phyloP scores from a whole-genome alignment of 495 filamentous ascomycete genomes.

The Filosporella fistucella region DNA sequence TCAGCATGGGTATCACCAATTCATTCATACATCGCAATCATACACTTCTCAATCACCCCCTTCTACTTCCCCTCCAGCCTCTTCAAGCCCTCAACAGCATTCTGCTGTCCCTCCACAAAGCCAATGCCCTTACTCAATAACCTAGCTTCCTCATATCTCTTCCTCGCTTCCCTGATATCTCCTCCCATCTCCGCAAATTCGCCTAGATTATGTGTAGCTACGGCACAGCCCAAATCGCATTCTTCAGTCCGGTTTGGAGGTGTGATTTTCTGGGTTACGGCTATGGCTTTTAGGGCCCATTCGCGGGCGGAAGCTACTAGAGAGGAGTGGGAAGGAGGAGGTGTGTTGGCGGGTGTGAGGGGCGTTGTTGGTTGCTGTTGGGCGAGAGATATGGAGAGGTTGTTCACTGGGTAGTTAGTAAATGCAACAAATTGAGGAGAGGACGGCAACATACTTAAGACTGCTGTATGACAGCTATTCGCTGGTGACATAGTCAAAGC shows the following conservation, averaged over 20 bases:
- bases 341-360: conserved; percentile 27
- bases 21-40: no score
- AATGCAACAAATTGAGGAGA: neutral
- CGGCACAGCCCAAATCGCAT: conserved; percentile 82
- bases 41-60: conserved; percentile 3
- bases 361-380: conserved; percentile 43
- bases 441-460: conserved; percentile 51
- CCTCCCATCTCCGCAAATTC: conserved; percentile 73
- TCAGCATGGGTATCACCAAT: no score
- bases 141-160: conserved; percentile 58
- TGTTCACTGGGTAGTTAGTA: conserved; percentile 52
- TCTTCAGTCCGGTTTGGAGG: conserved; percentile 64
- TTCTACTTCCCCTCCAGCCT: conserved; percentile 30
- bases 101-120: conserved; percentile 57
- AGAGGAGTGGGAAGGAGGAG: conserved; percentile 40
- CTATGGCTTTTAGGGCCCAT: conserved; percentile 75
- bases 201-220: conserved; percentile 80
- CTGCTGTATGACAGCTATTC: conserved; percentile 57
- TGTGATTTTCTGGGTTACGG: conserved; percentile 49
- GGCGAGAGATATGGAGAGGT: conserved; percentile 60
- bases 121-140: conserved; percentile 57
- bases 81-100: conserved; percentile 53
- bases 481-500: conserved; percentile 65
- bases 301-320: conserved; percentile 56
- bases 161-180: conserved; percentile 56